A percentile compares a stretch with the other conserved stretches of the same genome.
Conservation (phyloP, 768 basidiomycete species). For the Suillus subalutaceus region DNA sequence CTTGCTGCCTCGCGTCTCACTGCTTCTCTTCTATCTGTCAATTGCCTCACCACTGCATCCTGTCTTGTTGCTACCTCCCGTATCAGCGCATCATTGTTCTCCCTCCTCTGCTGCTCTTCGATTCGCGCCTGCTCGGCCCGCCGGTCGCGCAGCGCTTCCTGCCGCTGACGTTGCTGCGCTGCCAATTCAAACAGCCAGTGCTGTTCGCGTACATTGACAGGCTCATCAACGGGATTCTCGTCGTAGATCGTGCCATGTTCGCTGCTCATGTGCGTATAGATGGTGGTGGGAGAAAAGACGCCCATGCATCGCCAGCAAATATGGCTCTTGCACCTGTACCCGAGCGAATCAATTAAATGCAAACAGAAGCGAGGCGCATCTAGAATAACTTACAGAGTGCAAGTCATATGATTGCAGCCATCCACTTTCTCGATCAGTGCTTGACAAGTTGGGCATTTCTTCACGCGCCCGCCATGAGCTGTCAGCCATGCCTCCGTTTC, state of each 20-base stretch:
- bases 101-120: slow-evolving; percentile 8
- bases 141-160: not conserved
- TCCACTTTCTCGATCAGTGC: slow-evolving; percentile 68
- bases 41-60: not conserved
- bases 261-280: slow-evolving; percentile 42
- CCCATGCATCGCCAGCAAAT: slow-evolving; percentile 72
- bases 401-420: slow-evolving; percentile 83
- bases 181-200: slow-evolving; percentile 19
- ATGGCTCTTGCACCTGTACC: slow-evolving; percentile 65
- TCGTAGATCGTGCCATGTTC: slow-evolving; percentile 36
- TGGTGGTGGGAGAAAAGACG: slow-evolving; percentile 34
- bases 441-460: slow-evolving; percentile 71
- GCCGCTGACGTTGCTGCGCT: slow-evolving; percentile 16
- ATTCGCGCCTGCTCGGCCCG: not conserved
- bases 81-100: not conserved
- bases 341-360: not conserved
- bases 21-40: not conserved
- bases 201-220: slow-evolving; percentile 25
- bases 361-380: too few species aligned
- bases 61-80: not conserved
- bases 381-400: slow-evolving; percentile 38
- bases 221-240: slow-evolving; percentile 14
- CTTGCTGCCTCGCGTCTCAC: not conserved
- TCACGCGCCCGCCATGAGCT: slow-evolving; percentile 56
- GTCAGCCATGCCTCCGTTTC: slow-evolving; percentile 63